Base-by-base conservation (phyloP, 2,329 filamentous ascomycete species). In the Stemphylium lycopersici region DNA sequence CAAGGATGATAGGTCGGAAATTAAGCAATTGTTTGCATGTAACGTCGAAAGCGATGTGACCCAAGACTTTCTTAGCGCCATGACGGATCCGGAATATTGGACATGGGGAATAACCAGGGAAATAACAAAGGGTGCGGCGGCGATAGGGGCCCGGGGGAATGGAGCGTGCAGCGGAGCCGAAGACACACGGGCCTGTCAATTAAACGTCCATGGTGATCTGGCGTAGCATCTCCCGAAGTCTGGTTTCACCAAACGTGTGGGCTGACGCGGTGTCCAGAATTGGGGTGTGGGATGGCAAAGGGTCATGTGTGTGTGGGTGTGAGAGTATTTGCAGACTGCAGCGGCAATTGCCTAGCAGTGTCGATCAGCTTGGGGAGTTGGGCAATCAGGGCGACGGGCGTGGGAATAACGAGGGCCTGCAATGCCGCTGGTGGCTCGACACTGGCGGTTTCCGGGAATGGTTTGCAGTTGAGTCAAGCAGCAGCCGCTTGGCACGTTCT, bases 71-170 rank as follows among this genome's bases (percentile, higher is more conserved):
- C 3, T 47, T 43, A 48, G 46, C 40, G 39, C 26, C 34, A 41
- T 37, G 48, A 40, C 53, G 48, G 46, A 46, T 47, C 47, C 56
- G 49, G 52, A 55, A 57, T 29, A 59, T 54, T 64, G 62, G 55
- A 49, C 46, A 31, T 40, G 47, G 39, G 53, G 36, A 40, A 22
- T 15, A 47, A 24, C 41, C 39, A 56, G 56, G 39, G 41, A 48
- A 34, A 16, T 12, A 37, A 24, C 13, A 22, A 6, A 33, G 20
- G 33, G 20, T n/a, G 34, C n/a, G 26, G 34, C n/a, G 26, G 24
- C 7, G 34, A 47, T 31, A 37, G 36, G 44, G 55, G 22, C 37
- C 20, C 15, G 15, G 32, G n/a, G 13, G 12, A 3, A 15, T 29
- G 42, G 37, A 8, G 10, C 24, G 22, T 52, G 42, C 26, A 37